phyloP scores from a whole-genome alignment of 495 filamentous ascomycete species.

The Lentithecium fluviatile region DNA sequence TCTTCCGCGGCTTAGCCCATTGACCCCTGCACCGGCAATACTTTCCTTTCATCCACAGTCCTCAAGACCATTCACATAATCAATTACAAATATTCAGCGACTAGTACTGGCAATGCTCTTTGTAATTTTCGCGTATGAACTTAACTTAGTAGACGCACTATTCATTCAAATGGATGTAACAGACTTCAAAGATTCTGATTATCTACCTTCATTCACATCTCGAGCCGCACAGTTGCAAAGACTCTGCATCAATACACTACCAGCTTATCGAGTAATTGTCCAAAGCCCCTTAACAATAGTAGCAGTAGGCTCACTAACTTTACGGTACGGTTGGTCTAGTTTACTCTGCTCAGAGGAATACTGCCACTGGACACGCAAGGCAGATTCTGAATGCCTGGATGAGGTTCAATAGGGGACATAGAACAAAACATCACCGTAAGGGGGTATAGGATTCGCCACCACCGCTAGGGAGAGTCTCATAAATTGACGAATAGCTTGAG shows the following conservation, averaged over 20 bases:
- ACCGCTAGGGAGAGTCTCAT: conserved; percentile 21
- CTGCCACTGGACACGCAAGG: conserved; percentile 17
- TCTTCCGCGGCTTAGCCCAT: conserved; percentile 27
- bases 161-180: conserved; percentile 1
- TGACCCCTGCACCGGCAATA: conserved; percentile 24
- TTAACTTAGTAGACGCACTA: not conserved
- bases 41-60: conserved; percentile 26
- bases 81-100: conserved; percentile 15
- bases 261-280: too few relatives aligned
- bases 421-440: conserved; percentile 28
- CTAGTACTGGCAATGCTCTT: conserved; percentile 13
- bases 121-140: conserved; percentile 16
- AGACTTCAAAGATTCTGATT: conserved; percentile 22
- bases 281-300: too few relatives aligned
- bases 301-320: conserved; percentile 20
- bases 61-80: conserved; percentile 18
- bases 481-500: conserved; percentile 27
- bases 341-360: conserved; percentile 21
- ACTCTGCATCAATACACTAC: conserved; percentile 18
- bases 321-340: conserved; percentile 27
- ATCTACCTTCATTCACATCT: conserved; percentile 16
- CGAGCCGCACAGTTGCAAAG: conserved; percentile 11
- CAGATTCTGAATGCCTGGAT: conserved; percentile 18
- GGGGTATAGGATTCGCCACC: conserved; percentile 21
- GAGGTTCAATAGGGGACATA: conserved; percentile 17